Evolutionary conservation across 202 grass and related monocot species (phyloP), one percentile per base, ranked within the genome.

Genomic region (Elaeis oleifera): DNA sequence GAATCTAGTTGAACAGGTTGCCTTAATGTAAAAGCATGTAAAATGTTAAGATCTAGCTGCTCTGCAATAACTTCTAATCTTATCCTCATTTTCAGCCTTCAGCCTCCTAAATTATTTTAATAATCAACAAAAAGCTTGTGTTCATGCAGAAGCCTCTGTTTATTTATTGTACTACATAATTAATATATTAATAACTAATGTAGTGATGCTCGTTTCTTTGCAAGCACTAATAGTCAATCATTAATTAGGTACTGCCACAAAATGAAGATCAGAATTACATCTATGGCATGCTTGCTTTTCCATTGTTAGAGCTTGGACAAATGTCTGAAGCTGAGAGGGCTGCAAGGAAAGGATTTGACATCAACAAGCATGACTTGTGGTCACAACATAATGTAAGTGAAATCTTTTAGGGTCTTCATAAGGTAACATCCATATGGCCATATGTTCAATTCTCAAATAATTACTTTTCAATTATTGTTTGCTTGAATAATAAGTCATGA

Each of bases 271-370:
- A 71, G 50, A 85, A 70, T 20, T 90, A 78, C 59, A 78, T 85
- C 73, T 90, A 85, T 9, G 87, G 87, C 52, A 67, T 90, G 87
- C 82, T 85, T 1, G 79, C 87, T 59, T 90, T 90, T 73, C 82
- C 79, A 71, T 79, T 90, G 54, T 63, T 90, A 21, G 87, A 90
- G 26, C 82, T 90, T 22, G 82, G 82, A 71, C 71, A 72, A 59
- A 85, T 90, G 76, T 29, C 76, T 7, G 87, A 90, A 49, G 82
- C 87, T 80, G 87, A 85, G 50, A 63, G 0, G 16, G 82, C 87
- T 77, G 79, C 87, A 60, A 70, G 79, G 26, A 90, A 83, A 77
- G 87, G 87, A 67, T 65, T 90, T 70, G 60, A 57, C 24, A 85
- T 83, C 62, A 83, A 90, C 75, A 83, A 70, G 49, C 69, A 73